Evolutionary conservation across 2,329 filamentous ascomycete species (phyloP).

Genomic region (Sporothrix globosa): DNA sequence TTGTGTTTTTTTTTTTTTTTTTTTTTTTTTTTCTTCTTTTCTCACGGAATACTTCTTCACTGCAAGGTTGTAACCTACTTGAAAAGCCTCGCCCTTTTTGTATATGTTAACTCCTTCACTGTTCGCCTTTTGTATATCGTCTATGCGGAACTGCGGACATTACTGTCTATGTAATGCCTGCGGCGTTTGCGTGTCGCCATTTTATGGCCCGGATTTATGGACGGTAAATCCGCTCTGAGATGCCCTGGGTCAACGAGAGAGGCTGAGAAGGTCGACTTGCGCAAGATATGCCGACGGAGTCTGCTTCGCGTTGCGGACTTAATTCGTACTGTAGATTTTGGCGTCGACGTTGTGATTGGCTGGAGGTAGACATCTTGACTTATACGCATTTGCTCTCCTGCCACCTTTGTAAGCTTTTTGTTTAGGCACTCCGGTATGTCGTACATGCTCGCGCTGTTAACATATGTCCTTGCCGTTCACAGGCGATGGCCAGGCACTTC

Average conservation of each 20-base stretch:
- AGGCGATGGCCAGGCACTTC: too few species aligned
- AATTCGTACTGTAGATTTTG: background rate
- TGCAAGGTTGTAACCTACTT: too few species aligned
- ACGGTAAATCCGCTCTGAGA: background rate
- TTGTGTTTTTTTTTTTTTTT: too few species aligned
- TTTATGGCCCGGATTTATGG: background rate
- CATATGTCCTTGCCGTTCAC: background rate
- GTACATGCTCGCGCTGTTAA: background rate
- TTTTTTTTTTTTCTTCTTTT: too few species aligned
- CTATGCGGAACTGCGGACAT: too few species aligned
- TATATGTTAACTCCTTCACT: too few species aligned
- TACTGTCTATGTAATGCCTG: too few species aligned
- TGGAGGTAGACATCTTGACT: background rate
- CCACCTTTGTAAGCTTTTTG: background rate
- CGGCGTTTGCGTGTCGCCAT: background rate
- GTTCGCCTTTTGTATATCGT: too few species aligned
- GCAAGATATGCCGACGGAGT: background rate
- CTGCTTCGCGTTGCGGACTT: conserved; percentile 2
- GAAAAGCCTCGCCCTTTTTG: too few species aligned
- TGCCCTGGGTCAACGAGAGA: too few species aligned
- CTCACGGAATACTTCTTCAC: too few species aligned
- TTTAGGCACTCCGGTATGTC: background rate
- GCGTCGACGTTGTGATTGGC: background rate
- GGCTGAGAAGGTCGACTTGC: background rate
- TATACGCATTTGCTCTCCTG: background rate